These are phyloP conservation scores for Avena atlantica DNA, from an alignment of 176 grass and related monocot genomes.

Conservation along the genomic window DNA sequence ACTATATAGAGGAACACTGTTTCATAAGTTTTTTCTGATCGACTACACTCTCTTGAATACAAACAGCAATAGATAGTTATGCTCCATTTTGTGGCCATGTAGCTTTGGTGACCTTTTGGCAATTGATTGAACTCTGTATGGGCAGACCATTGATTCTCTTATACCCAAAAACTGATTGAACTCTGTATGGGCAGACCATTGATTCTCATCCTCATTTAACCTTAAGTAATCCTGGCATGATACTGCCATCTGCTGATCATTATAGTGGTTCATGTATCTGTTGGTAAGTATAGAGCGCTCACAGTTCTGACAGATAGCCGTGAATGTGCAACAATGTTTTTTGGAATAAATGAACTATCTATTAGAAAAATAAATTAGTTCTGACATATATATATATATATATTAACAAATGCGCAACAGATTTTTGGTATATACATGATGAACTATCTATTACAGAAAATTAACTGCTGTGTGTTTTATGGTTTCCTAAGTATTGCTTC, in stretches of 20 bases:
- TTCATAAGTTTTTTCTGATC: background rate
- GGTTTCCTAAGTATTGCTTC: constrained; percentile 14
- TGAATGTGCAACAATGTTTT: background rate
- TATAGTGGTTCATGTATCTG: background rate
- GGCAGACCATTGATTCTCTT: background rate
- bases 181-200: background rate
- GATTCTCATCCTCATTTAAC: background rate
- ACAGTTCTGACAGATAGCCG: background rate
- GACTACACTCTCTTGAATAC: background rate
- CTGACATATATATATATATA: background rate
- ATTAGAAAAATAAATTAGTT: background rate
- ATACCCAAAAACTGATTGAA: background rate
- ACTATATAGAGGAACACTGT: background rate
- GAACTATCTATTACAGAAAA: background rate
- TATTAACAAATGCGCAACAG: background rate
- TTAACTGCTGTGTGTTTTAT: constrained; percentile 7
- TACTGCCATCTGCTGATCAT: background rate
- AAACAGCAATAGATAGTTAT: constrained; percentile 15
- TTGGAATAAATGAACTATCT: background rate
- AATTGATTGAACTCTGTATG: background rate
- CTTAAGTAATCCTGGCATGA: background rate
- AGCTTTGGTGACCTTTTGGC: background rate
- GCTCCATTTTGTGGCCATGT: background rate
- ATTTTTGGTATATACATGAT: constrained; percentile 21
- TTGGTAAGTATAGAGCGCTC: background rate